phyloP scores from a whole-genome alignment of 768 basidiomycete species.

The Epithele typhae region DNA sequence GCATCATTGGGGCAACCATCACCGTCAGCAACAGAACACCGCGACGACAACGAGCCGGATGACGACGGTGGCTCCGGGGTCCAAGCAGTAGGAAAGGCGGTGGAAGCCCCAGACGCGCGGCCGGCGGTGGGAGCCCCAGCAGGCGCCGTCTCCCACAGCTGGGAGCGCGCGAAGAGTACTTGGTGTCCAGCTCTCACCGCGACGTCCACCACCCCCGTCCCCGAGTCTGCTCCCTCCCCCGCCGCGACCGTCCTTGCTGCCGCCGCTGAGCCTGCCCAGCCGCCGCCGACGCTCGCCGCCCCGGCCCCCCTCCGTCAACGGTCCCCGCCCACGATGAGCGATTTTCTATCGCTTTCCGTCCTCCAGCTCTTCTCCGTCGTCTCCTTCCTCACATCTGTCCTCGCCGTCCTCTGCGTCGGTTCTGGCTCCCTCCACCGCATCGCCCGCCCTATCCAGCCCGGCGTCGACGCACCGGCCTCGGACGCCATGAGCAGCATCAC shows the following conservation, averaged over 20 bases:
- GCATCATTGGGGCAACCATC: no score
- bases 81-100: no score
- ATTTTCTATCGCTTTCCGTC: slow-evolving; percentile 17
- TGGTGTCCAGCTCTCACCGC: neutral
- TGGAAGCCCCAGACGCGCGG: neutral
- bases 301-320: slow-evolving; percentile 8
- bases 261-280: neutral
- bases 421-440: slow-evolving; percentile 23
- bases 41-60: no score
- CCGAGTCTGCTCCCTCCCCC: neutral
- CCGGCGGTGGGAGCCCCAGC: no score
- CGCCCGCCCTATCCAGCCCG: slow-evolving; percentile 15
- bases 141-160: no score
- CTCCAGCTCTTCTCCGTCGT: slow-evolving; percentile 20
- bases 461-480: slow-evolving; percentile 9
- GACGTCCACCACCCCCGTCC: neutral
- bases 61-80: no score
- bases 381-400: slow-evolving; percentile 18
- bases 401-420: slow-evolving; percentile 20
- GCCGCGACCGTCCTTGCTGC: neutral
- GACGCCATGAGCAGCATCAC: slow-evolving; percentile 5
- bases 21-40: no score
- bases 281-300: slow-evolving; percentile 5
- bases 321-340: slow-evolving; percentile 14
- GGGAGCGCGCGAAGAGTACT: no score